Conservation (phyloP, 1,284 basidiomycete species). For the Cutaneotrichosporon arboriforme region DNA sequence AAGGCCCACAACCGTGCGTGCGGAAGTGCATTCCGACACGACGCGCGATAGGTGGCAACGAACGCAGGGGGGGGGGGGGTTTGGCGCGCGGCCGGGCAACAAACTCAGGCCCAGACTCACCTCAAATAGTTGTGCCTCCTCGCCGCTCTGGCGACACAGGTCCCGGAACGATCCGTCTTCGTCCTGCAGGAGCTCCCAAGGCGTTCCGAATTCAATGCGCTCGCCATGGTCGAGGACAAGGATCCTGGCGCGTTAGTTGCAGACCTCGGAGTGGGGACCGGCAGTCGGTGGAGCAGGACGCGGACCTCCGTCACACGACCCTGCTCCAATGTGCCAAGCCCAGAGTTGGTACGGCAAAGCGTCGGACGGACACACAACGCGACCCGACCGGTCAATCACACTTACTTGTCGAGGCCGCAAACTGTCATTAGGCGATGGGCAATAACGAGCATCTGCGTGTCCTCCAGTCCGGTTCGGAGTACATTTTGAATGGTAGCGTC, state of each 20-base stretch:
- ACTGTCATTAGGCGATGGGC: constrained; percentile 53
- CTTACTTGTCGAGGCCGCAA: constrained; percentile 49
- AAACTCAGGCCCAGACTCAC: constrained; percentile 20
- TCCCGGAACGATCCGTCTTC: constrained; percentile 44
- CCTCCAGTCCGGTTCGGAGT: constrained; percentile 45
- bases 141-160: constrained; percentile 49
- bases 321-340: too few relatives aligned
- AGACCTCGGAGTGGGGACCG: background rate
- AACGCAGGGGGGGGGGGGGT: too few relatives aligned
- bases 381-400: background rate
- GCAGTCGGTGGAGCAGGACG: too few relatives aligned
- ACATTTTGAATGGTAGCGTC: constrained; percentile 51
- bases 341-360: too few relatives aligned
- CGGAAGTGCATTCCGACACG: too few relatives aligned
- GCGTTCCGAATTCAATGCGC: constrained; percentile 52
- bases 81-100: too few relatives aligned
- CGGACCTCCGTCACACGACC: too few relatives aligned
- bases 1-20: too few relatives aligned
- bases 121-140: constrained; percentile 42
- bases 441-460: constrained; percentile 49
- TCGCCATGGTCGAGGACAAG: constrained; percentile 51
- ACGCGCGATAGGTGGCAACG: too few relatives aligned
- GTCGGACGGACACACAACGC: too few relatives aligned
- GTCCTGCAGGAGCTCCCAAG: constrained; percentile 48
- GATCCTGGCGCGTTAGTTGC: constrained; percentile 35